Percentiles rank a stretch among this genome's conserved stretches.
Conservation (phyloP, 805 yeast species). For the Saccharomycopsis fermentans region DNA sequence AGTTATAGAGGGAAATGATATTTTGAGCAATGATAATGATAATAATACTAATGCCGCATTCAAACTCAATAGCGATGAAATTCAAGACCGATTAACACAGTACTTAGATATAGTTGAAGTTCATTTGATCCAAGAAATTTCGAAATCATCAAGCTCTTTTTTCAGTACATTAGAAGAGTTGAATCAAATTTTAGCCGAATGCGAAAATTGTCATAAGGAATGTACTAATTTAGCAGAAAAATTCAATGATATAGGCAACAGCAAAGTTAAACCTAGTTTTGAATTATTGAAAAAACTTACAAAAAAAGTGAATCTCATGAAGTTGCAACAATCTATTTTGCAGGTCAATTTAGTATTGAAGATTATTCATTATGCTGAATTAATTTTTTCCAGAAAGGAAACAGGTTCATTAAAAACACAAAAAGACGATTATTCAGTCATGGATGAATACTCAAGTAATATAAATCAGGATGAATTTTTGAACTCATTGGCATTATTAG, state of each 20-base stretch:
- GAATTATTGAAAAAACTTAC: conserved; percentile 39
- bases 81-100: conserved; percentile 72
- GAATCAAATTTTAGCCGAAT: conserved; percentile 46
- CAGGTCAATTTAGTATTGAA: conserved; percentile 29
- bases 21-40: conserved; percentile 22
- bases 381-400: conserved; percentile 24
- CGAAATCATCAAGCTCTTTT: conserved; percentile 75
- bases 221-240: conserved; percentile 37
- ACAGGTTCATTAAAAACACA: conserved; percentile 24
- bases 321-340: conserved; percentile 49
- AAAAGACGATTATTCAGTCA: neutral
- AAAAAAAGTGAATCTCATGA: conserved; percentile 48
- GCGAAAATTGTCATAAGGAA: conserved; percentile 39
- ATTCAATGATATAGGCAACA: conserved; percentile 36
- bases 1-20: conserved; percentile 53
- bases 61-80: conserved; percentile 39
- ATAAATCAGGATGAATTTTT: conserved; percentile 28
- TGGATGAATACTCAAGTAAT: neutral
- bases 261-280: conserved; percentile 42
- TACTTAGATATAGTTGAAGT: conserved; percentile 81
- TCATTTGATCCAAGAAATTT: conserved; percentile 69
- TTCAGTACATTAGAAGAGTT: conserved; percentile 78
- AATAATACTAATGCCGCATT: conserved; percentile 24
- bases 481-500: conserved; percentile 46
- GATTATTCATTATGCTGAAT: conserved; percentile 41